Evolutionary conservation across 1,284 basidiomycete species (phyloP).

Genomic region (Tetrapyrgos nigripes): DNA sequence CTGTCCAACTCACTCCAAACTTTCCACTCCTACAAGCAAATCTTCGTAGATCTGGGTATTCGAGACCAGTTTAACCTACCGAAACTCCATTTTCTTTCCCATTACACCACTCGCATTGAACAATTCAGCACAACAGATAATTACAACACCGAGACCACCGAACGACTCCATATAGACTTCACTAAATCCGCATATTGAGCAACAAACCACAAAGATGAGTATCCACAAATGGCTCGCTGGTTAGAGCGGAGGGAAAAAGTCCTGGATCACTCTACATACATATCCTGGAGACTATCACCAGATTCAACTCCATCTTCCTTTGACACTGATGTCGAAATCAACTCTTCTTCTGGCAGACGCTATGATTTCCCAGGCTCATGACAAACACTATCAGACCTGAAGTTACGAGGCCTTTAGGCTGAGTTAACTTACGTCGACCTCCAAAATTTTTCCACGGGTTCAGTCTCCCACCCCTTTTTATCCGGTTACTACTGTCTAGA

Average conservation of each 20-base stretch:
- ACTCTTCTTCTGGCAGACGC: not conserved
- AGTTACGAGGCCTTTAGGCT: no score
- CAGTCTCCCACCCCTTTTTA: no score
- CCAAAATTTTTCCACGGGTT: no score
- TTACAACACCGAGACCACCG: slow-evolving; percentile 20
- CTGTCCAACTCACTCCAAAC: slow-evolving; percentile 24
- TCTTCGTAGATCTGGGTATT: slow-evolving; percentile 26
- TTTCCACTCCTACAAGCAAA: slow-evolving; percentile 32
- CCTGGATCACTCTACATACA: slow-evolving; percentile 16
- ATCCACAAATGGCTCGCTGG: slow-evolving; percentile 42
- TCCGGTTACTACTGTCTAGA: no score
- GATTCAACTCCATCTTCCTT: not conserved
- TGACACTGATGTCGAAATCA: not conserved
- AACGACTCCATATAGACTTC: slow-evolving; percentile 34
- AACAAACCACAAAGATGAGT: slow-evolving; percentile 29
- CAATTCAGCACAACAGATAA: slow-evolving; percentile 20
- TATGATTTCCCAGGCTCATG: slow-evolving; percentile 2
- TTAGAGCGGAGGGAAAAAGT: slow-evolving; percentile 19
- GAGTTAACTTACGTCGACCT: no score
- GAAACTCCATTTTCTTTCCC: slow-evolving; percentile 35
- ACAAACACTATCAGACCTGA: not conserved
- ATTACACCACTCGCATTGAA: slow-evolving; percentile 28
- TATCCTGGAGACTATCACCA: slow-evolving; percentile 18
- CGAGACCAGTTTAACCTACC: slow-evolving; percentile 39
- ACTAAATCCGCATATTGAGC: slow-evolving; percentile 33